Base-by-base conservation (phyloP, 179 eudicot genomes). In the Silene noctiflora region DNA sequence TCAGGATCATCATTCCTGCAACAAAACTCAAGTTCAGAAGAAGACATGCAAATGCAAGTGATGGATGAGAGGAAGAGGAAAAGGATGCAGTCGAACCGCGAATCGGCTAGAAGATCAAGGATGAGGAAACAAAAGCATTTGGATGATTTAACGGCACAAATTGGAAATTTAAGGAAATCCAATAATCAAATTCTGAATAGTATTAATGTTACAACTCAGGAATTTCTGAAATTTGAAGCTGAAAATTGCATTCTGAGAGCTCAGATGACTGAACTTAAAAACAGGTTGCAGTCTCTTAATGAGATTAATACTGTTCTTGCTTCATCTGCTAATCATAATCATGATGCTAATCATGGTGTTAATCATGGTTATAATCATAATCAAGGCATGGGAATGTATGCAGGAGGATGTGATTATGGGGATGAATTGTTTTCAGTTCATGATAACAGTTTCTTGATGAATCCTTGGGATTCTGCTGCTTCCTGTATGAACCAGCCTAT, bases 61-160 rank as follows among this genome's bases (percentile, higher is more conserved):
- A 68, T 76, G 27, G 82, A 76, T 61, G 82, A 82, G 51, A 79
- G 80, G 77, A 79, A 82, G 80, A 82, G 95, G 80, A 88, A 90
- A 68, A 51, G 98, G 35, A 93, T 88, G 98, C 69, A 80, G 65
- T 93, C 98, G 16, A 93, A 93, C 72, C 89, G 98, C 9, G 98
- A 93, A 63, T 93, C 98, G 74, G 98, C 98, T 0, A 77, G 95
- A 75, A 81, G 97, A 53, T 91, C 97, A 22, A 77, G 98, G 86
- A 77, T 86, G 88, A 87, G 90, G 86, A 93, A 93, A 53, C 97
- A 90, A 83, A 79, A 87, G 75, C 98, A 86, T 56, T 69, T 93
- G 69, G 93, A 87, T 51, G 97, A 91, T 51, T 77, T 93, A 42
- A 82, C 80, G 85, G 80, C 80, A 20, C 83, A 84, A 78, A 86